Conservation (phyloP, 345 rosid genomes). For the Aquilaria yunnanensis region DNA sequence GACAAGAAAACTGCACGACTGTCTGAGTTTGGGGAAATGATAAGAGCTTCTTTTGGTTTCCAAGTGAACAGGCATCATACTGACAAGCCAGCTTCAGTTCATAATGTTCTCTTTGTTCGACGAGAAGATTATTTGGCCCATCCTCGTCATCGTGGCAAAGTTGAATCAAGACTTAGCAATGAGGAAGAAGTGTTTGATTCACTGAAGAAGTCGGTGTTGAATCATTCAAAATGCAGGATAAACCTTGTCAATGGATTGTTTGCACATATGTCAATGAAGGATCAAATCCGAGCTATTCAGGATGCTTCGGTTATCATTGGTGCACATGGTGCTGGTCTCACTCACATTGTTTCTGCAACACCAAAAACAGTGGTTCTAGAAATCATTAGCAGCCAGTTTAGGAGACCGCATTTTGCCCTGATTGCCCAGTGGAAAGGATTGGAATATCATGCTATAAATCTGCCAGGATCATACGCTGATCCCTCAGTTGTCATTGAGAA, state of each 20-base stretch:
- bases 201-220: constrained; percentile 56
- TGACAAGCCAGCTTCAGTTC: constrained; percentile 38
- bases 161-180: constrained; percentile 79
- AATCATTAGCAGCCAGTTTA: constrained; percentile 51
- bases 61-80: constrained; percentile 45
- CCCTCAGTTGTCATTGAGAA: constrained; percentile 47
- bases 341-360: constrained; percentile 81
- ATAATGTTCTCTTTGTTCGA: constrained; percentile 76
- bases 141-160: constrained; percentile 79
- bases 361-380: constrained; percentile 83
- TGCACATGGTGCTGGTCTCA: constrained; percentile 97
- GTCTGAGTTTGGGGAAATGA: constrained; percentile 94
- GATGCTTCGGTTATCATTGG: constrained; percentile 92
- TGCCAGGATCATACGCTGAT: constrained; percentile 48
- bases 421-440: constrained; percentile 94
- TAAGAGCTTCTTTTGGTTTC: constrained; percentile 71
- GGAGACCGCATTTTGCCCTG: constrained; percentile 76
- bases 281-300: constrained; percentile 77
- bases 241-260: constrained; percentile 79
- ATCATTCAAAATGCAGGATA: constrained; percentile 45
- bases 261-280: constrained; percentile 91
- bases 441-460: constrained; percentile 77
- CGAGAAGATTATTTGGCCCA: constrained; percentile 96
- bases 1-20: constrained; percentile 58
- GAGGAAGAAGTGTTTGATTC: constrained; percentile 77